These are phyloP conservation scores for Tephrocybe rancida DNA, from an alignment of 768 basidiomycete species.

Conservation along the genomic window DNA sequence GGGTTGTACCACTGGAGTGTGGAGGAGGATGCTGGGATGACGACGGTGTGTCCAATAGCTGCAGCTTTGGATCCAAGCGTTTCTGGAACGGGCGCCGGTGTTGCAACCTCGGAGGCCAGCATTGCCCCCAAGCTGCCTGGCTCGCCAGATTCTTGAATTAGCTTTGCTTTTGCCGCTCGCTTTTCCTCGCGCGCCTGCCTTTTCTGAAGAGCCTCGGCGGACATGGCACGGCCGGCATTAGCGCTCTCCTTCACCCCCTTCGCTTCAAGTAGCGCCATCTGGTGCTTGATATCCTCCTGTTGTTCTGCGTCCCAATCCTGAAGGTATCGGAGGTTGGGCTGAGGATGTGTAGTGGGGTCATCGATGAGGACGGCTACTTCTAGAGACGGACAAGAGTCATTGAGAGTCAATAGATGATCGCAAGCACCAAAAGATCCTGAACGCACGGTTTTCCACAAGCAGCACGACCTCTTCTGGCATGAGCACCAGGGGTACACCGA, in stretches of 20 bases:
- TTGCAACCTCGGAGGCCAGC: constrained; percentile 4
- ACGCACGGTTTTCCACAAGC: constrained; percentile 78
- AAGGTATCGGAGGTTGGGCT: constrained; percentile 50
- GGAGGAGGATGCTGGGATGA: constrained; percentile 67
- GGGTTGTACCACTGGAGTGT: constrained; percentile 71
- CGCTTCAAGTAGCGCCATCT: constrained; percentile 49
- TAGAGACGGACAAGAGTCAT: constrained; percentile 28
- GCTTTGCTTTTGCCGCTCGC: constrained; percentile 27
- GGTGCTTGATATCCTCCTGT: constrained; percentile 44
- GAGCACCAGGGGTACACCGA: constrained; percentile 88
- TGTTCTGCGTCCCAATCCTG: constrained; percentile 55
- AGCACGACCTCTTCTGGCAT: constrained; percentile 93
- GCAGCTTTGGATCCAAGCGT: constrained; percentile 2
- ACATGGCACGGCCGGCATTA: constrained; percentile 42
- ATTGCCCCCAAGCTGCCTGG: constrained; percentile 1
- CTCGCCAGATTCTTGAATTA: constrained; percentile 11
- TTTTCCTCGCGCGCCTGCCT: constrained; percentile 68
- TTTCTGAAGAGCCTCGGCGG: constrained; percentile 69
- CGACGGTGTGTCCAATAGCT: constrained; percentile 41
- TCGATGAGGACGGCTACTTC: constrained; percentile 80
- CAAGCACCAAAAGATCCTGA: background rate
- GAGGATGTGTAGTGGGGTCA: constrained; percentile 59
- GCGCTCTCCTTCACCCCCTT: constrained; percentile 50
- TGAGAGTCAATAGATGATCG: constrained; percentile 14
- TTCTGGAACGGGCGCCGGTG: background rate